phyloP scores from a whole-genome alignment of 306 rosid species.

The Urtica urens region DNA sequence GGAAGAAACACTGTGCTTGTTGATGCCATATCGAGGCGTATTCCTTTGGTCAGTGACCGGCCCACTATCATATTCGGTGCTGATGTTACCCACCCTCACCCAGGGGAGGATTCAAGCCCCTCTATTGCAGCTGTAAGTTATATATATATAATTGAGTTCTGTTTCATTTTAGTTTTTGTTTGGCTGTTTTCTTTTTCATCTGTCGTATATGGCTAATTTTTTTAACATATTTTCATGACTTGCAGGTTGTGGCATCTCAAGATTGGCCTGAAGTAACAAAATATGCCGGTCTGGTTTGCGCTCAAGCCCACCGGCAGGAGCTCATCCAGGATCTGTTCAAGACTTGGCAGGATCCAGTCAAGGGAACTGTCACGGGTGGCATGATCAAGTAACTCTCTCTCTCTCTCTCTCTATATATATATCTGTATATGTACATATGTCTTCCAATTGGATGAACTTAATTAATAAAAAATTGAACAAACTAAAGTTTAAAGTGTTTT shows the following conservation, averaged over 20 bases:
- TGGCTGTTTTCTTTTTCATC: not conserved
- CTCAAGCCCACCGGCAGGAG: slow-evolving; percentile 96
- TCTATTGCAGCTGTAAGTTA: slow-evolving; percentile 87
- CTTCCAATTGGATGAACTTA: too few relatives aligned
- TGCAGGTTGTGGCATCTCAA: slow-evolving; percentile 97
- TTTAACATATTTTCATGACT: not conserved
- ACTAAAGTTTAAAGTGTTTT: not conserved
- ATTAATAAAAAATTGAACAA: too few relatives aligned
- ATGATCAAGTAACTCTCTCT: slow-evolving; percentile 66
- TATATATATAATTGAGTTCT: not conserved
- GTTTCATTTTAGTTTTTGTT: not conserved
- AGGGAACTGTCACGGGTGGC: slow-evolving; percentile 82
- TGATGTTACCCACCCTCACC: slow-evolving; percentile 98
- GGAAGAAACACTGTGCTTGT: slow-evolving; percentile 95
- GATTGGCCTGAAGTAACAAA: slow-evolving; percentile 97
- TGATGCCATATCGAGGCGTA: slow-evolving; percentile 81
- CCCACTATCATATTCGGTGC: slow-evolving; percentile 98
- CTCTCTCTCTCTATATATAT: too few relatives aligned
- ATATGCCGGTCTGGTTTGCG: slow-evolving; percentile 93
- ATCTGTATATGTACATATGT: too few relatives aligned
- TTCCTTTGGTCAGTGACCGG: slow-evolving; percentile 80
- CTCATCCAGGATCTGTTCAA: slow-evolving; percentile 86
- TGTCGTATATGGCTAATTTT: not conserved
- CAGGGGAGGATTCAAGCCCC: slow-evolving; percentile 97
- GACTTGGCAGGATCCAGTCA: slow-evolving; percentile 87